Evolutionary conservation across 805 yeast genomes (phyloP).

Genomic region (Grigorovia yakushimaensis): DNA sequence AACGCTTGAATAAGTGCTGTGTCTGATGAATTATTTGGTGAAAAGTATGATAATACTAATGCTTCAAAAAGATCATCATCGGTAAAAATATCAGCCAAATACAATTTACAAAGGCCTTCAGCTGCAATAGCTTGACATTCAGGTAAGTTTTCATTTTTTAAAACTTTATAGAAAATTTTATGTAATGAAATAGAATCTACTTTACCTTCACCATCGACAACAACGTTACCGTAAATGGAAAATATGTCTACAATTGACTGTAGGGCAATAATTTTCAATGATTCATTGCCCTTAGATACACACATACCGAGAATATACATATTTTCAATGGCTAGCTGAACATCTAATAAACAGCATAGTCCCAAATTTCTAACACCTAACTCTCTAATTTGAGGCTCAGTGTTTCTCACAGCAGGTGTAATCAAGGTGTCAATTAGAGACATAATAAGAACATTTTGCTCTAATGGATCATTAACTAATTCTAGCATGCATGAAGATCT

Average conservation of each 20-base stretch:
- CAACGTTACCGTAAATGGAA: slow-evolving; percentile 63
- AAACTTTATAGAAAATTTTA: slow-evolving; percentile 56
- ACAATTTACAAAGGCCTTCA: slow-evolving; percentile 76
- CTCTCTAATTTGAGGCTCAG: slow-evolving; percentile 43
- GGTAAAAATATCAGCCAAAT: slow-evolving; percentile 62
- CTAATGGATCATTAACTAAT: slow-evolving; percentile 52
- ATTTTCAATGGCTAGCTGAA: slow-evolving; percentile 53
- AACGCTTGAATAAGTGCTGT: slow-evolving; percentile 67
- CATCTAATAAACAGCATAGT: slow-evolving; percentile 64
- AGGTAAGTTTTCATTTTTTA: slow-evolving; percentile 48
- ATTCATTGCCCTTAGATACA: slow-evolving; percentile 56
- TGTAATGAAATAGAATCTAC: slow-evolving; percentile 61
- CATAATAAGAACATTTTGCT: slow-evolving; percentile 53
- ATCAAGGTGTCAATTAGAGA: slow-evolving; percentile 70
- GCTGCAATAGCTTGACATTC: slow-evolving; percentile 72
- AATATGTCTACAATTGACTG: slow-evolving; percentile 70
- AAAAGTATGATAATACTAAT: slow-evolving; percentile 63
- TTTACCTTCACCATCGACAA: slow-evolving; percentile 52
- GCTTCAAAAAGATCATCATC: slow-evolving; percentile 67
- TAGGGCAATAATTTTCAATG: slow-evolving; percentile 51
- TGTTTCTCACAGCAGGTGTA: slow-evolving; percentile 63
- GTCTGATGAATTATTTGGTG: slow-evolving; percentile 53
- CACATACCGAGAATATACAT: slow-evolving; percentile 59
- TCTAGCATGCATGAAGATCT: slow-evolving; percentile 64
- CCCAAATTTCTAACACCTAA: slow-evolving; percentile 72